Base-by-base conservation (phyloP, 202 grass and related monocot species). In the Setaria italica region DNA sequence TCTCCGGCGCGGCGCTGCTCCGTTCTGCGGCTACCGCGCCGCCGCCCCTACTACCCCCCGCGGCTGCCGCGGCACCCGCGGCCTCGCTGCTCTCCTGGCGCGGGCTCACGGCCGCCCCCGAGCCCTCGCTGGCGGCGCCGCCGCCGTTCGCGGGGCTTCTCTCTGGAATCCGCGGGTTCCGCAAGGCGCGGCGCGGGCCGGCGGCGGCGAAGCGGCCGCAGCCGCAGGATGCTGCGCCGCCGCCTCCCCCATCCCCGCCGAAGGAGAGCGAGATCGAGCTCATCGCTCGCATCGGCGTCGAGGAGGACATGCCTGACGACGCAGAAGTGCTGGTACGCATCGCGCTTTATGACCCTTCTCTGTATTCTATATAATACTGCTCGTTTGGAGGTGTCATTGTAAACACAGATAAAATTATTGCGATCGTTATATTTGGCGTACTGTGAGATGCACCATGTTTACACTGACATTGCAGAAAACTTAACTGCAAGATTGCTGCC, bases 211-310 rank as follows among this genome's bases (percentile, higher is more conserved):
- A 88, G 86, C 93, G 87, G 66, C 41, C 86, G 68, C 82, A 65
- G 56, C 48, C 57, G 7, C 77, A 82, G 72, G 85, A 85, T 58
- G 48, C 71, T 15, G 6, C 42, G 14, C 62, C 87, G 20, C 66
- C 85, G 6, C 66, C 80, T 11, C 74, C 88, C 6, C 79, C 84
- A 8, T 85, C 89, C 17, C 83, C 81, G 43, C 86, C 89, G 55
- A 99, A 96, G 88, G 90, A 94, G 55, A 84, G 58, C 80, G 92
- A 99, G 82, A 88, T 99, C 77, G 91, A 94, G 63, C 94, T 99
- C 76, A 78, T 72, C 89, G 92, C 93, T 19, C 82, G 87, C 46
- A 90, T 99, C 82, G 16, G 69, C 60, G 41, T 97, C 35, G 90
- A 99, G 29, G 90, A 96, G 55, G 85, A 88, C 58, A 71, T 93